A percentile compares a stretch with the other conserved stretches of the same genome.
These are phyloP conservation scores for Nevesoporus exiguus DNA, from an alignment of 768 basidiomycete genomes.

Conservation along the genomic window DNA sequence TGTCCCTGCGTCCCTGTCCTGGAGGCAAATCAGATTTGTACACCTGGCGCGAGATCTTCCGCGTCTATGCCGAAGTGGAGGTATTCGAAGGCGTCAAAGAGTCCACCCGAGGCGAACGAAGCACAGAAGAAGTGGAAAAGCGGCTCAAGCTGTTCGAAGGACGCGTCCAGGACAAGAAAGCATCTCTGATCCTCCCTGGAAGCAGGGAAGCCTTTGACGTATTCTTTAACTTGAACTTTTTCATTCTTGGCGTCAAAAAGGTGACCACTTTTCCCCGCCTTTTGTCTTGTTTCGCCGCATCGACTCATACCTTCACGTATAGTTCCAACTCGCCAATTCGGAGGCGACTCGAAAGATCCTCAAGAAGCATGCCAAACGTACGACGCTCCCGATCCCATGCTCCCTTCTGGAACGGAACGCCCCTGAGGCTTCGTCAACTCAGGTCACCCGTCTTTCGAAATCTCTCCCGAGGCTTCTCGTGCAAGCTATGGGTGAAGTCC, in stretches of 20 bases:
- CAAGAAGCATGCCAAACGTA: slow-evolving; percentile 92
- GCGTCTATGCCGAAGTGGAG: slow-evolving; percentile 79
- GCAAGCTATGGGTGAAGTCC: slow-evolving; percentile 75
- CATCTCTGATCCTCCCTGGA: slow-evolving; percentile 53
- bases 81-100: slow-evolving; percentile 79
- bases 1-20: slow-evolving; percentile 38
- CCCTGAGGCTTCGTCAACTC: slow-evolving; percentile 22
- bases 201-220: slow-evolving; percentile 58
- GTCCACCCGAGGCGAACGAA: slow-evolving; percentile 60
- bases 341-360: slow-evolving; percentile 92
- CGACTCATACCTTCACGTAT: not conserved
- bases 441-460: slow-evolving; percentile 32
- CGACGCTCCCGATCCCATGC: slow-evolving; percentile 65
- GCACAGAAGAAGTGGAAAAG: slow-evolving; percentile 65
- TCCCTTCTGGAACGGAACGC: slow-evolving; percentile 21
- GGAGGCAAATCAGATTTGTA: slow-evolving; percentile 60
- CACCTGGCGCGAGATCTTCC: slow-evolving; percentile 88
- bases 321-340: slow-evolving; percentile 82
- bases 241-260: slow-evolving; percentile 80
- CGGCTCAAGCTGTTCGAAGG: slow-evolving; percentile 62
- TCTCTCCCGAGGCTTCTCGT: slow-evolving; percentile 65
- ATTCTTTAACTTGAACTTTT: slow-evolving; percentile 74
- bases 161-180: slow-evolving; percentile 47
- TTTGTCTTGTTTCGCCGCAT: not conserved
- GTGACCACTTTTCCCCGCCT: slow-evolving; percentile 31